These are phyloP conservation scores for Dactylellina haptotyla DNA, from an alignment of 2,329 filamentous ascomycete genomes.

Conservation along the genomic window DNA sequence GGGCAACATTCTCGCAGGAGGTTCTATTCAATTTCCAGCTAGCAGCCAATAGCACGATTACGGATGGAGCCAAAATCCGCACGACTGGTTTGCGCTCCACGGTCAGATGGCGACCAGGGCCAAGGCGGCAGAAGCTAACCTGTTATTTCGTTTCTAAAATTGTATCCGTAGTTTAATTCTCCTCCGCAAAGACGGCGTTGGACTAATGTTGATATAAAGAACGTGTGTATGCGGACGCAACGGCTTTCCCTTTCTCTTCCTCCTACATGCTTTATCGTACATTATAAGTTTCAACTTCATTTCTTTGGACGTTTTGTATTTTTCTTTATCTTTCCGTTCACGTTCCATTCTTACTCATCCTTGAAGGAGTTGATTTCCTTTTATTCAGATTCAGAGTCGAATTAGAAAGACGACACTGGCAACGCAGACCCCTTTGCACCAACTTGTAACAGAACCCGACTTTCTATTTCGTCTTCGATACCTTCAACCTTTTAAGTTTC, in stretches of 20 bases:
- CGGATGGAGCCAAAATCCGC: conserved; percentile 8
- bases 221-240: conserved; percentile 19
- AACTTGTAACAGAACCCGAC: conserved; percentile 3
- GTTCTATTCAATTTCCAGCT: conserved; percentile 29
- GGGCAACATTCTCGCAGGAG: conserved; percentile 4
- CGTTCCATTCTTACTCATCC: conserved; percentile 29
- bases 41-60: conserved; percentile 23
- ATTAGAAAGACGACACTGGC: not conserved
- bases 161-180: conserved; percentile 30
- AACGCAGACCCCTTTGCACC: not conserved
- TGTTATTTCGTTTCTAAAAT: conserved; percentile 47
- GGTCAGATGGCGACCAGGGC: conserved; percentile 28
- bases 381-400: conserved; percentile 11
- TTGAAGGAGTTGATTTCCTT: conserved; percentile 54
- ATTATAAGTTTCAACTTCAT: conserved; percentile 41
- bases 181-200: not conserved
- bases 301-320: conserved; percentile 44
- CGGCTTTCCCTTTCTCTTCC: conserved; percentile 20
- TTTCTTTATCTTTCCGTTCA: conserved; percentile 32
- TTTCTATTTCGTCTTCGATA: conserved; percentile 17
- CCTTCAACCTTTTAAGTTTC: conserved; percentile 2
- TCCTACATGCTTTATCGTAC: conserved; percentile 31
- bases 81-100: conserved; percentile 30
- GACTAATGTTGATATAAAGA: conserved; percentile 46
- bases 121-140: conserved; percentile 32